A percentile compares a stretch with the other conserved stretches of the same genome.
Evolutionary conservation across 2,329 filamentous ascomycete species (phyloP).

Genomic region (Fusarium graminum): DNA sequence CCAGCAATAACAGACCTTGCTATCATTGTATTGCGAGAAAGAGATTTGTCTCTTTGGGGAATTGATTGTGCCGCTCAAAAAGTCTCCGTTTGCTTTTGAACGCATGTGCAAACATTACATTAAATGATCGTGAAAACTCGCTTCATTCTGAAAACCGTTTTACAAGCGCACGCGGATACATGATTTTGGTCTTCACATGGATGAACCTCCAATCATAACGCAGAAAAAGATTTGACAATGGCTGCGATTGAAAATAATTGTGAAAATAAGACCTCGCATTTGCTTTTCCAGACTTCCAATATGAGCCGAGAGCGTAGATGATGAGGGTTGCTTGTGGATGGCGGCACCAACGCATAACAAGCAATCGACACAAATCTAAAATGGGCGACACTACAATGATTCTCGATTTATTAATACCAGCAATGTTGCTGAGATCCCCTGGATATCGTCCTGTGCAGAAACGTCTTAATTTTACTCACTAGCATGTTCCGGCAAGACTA

Average conservation of each 20-base stretch:
- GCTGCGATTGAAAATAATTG: background rate
- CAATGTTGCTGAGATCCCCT: background rate
- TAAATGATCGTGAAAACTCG: background rate
- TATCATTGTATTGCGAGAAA: background rate
- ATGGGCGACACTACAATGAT: background rate
- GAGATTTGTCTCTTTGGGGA: background rate
- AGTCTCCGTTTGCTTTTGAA: no score
- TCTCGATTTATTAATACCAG: constrained; percentile 18
- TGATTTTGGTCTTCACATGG: background rate
- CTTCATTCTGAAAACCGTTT: background rate
- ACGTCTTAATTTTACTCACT: background rate
- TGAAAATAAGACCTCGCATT: background rate
- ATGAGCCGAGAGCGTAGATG: background rate
- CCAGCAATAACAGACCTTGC: background rate
- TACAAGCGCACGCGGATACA: background rate
- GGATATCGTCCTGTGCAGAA: background rate
- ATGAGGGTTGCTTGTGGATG: constrained; percentile 6
- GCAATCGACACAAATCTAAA: constrained; percentile 18
- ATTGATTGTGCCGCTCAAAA: background rate
- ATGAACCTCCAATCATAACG: no score
- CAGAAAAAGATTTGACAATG: no score
- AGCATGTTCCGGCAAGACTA: constrained; percentile 10
- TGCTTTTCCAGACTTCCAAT: background rate
- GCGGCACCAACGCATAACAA: background rate
- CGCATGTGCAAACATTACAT: no score